These are phyloP conservation scores for Lyophyllum atratum DNA, from an alignment of 768 basidiomycete species.

Conservation along the genomic window DNA sequence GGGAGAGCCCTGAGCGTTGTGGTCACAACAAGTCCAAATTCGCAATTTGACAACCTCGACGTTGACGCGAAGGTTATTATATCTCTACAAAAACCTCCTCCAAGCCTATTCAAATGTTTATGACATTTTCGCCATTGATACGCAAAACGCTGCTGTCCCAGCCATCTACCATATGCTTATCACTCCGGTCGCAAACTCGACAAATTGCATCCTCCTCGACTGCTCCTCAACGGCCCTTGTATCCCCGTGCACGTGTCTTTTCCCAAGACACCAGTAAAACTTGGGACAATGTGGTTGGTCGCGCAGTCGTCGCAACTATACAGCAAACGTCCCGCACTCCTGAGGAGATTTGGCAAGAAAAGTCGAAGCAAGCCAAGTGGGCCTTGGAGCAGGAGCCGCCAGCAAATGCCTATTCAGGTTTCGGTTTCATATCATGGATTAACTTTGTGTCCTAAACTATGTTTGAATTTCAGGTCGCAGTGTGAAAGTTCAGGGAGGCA, in stretches of 20 bases:
- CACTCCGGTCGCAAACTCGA: constrained; percentile 9
- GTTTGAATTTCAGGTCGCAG: constrained; percentile 55
- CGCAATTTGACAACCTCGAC: background rate
- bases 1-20: background rate
- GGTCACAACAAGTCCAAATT: constrained; percentile 17
- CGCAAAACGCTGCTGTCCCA: constrained; percentile 2
- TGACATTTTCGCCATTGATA: constrained; percentile 10
- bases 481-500: constrained; percentile 44
- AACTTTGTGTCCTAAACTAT: background rate
- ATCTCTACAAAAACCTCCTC: background rate
- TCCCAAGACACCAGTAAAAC: background rate
- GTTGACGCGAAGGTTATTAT: too few species aligned
- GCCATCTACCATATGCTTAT: background rate
- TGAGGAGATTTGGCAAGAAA: constrained; percentile 43
- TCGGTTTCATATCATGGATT: background rate
- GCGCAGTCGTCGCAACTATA: background rate
- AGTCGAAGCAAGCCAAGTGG: constrained; percentile 27
- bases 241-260: background rate
- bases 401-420: constrained; percentile 57
- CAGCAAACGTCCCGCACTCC: background rate
- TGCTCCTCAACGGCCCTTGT: background rate
- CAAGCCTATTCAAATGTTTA: constrained; percentile 5
- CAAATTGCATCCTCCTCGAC: background rate
- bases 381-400: constrained; percentile 29
- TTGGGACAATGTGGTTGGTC: background rate